These are phyloP conservation scores for Hymenoscyphus salicellus DNA, from an alignment of 2,329 filamentous ascomycete species.

Conservation along the genomic window DNA sequence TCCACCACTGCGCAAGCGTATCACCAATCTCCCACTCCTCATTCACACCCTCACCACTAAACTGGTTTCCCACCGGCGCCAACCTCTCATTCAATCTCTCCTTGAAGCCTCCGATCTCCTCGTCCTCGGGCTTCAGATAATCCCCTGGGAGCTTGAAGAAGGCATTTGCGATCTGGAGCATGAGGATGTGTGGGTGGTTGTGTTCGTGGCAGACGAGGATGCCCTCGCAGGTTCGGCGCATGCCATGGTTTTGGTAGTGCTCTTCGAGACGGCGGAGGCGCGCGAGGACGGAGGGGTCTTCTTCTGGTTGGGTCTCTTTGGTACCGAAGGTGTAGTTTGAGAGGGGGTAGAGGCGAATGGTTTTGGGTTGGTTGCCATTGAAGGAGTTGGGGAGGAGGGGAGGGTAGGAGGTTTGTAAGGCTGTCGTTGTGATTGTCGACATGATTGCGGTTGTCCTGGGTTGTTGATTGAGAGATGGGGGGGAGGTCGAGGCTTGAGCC, in stretches of 20 bases:
- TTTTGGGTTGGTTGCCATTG: conserved; percentile 82
- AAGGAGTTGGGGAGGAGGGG: conserved; percentile 80
- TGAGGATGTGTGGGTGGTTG: conserved; percentile 96
- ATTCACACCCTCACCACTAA: conserved; percentile 80
- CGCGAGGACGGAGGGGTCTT: conserved; percentile 92
- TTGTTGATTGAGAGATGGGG: neutral
- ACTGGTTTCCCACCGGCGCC: conserved; percentile 81
- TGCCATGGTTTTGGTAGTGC: conserved; percentile 87
- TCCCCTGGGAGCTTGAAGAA: conserved; percentile 99
- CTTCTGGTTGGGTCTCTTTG: conserved; percentile 96
- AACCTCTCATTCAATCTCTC: conserved; percentile 85
- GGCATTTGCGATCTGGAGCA: conserved; percentile 98
- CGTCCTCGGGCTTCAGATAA: conserved; percentile 84
- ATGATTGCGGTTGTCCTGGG: conserved; percentile 46
- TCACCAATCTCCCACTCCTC: conserved; percentile 94
- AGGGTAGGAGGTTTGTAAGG: conserved; percentile 73
- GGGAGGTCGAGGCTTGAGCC: neutral
- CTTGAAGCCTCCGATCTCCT: conserved; percentile 95
- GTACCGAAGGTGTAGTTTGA: conserved; percentile 99
- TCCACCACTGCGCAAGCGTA: conserved; percentile 96
- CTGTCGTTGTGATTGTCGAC: conserved; percentile 78
- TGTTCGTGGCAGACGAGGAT: conserved; percentile 98
- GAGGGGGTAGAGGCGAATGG: conserved; percentile 87
- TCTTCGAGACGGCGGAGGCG: conserved; percentile 93
- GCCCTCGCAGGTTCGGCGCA: conserved; percentile 95